These are phyloP conservation scores for Fusarium sp. DNA, from an alignment of 2,329 filamentous ascomycete species.

Conservation along the genomic window DNA sequence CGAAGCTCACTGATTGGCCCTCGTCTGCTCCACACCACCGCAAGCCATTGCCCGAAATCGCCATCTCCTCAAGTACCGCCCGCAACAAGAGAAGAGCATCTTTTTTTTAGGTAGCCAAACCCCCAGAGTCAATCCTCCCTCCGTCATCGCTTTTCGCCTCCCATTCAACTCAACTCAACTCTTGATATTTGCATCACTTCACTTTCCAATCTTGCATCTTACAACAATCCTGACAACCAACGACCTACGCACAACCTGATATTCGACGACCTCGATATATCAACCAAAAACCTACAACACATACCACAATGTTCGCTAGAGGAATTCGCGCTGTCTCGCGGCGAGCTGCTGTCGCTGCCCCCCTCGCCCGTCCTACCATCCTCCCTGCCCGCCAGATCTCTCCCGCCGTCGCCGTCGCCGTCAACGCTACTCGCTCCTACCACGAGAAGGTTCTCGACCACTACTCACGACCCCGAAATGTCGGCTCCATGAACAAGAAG, in stretches of 20 bases:
- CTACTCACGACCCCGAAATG: constrained; percentile 64
- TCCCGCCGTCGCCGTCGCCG: constrained; percentile 50
- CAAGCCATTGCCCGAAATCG: constrained; percentile 43
- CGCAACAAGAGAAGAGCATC: constrained; percentile 29
- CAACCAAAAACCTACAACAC: background rate
- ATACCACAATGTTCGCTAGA: constrained; percentile 57
- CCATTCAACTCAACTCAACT: constrained; percentile 21
- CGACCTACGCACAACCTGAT: constrained; percentile 10
- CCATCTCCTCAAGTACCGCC: constrained; percentile 44
- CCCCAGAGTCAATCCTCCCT: constrained; percentile 32
- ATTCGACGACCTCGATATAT: constrained; percentile 12
- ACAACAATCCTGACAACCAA: background rate
- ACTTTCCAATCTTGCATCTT: constrained; percentile 18
- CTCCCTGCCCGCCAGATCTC: constrained; percentile 54
- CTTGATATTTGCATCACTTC: constrained; percentile 15
- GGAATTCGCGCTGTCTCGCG: constrained; percentile 55
- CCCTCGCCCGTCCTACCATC: constrained; percentile 50
- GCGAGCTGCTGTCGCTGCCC: constrained; percentile 53
- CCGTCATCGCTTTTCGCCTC: constrained; percentile 41
- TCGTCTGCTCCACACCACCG: constrained; percentile 22
- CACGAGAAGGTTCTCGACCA: constrained; percentile 64
- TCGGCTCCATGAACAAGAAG: constrained; percentile 72
- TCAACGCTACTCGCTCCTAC: constrained; percentile 57
- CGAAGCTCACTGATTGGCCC: constrained; percentile 38
- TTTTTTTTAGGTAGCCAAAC: constrained; percentile 37